phyloP scores from a whole-genome alignment of 1,139 yeast genomes.

The Candida freyschussii region DNA sequence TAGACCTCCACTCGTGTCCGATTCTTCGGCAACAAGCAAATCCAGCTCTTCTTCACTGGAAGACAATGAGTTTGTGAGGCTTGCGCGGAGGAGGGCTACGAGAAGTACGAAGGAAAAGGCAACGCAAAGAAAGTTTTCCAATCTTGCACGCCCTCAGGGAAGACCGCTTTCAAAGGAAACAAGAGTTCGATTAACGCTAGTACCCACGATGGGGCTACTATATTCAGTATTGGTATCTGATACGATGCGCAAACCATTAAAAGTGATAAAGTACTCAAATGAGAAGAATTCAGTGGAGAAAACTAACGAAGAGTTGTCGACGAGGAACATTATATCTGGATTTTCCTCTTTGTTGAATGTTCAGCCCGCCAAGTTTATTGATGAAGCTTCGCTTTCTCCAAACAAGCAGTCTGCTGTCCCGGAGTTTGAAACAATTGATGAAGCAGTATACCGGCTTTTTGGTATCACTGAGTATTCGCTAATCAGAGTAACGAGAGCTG shows the following conservation, averaged over 20 bases:
- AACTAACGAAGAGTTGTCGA: conserved; percentile 21
- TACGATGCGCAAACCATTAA: conserved; percentile 25
- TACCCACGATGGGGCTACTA: conserved; percentile 39
- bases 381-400: conserved; percentile 17
- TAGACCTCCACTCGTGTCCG: too few species aligned
- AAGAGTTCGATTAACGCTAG: conserved; percentile 42
- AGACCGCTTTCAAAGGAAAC: conserved; percentile 52
- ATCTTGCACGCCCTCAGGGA: conserved; percentile 38
- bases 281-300: conserved; percentile 13
- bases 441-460: conserved; percentile 42
- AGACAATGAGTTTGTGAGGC: conserved; percentile 16
- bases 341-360: conserved; percentile 23
- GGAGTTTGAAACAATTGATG: conserved; percentile 42
- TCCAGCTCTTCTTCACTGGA: too few species aligned
- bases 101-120: conserved; percentile 17
- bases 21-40: too few species aligned
- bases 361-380: conserved; percentile 18
- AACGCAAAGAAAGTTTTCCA: conserved; percentile 7
- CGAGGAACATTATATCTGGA: conserved; percentile 19
- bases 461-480: conserved; percentile 39
- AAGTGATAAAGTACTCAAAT: conserved; percentile 22
- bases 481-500: conserved; percentile 50
- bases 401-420: conserved; percentile 33
- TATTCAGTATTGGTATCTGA: conserved; percentile 43
- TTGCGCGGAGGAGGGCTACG: conserved; percentile 23